phyloP scores from a whole-genome alignment of 148 eudicot species.

The Pharnaceum exiguum region DNA sequence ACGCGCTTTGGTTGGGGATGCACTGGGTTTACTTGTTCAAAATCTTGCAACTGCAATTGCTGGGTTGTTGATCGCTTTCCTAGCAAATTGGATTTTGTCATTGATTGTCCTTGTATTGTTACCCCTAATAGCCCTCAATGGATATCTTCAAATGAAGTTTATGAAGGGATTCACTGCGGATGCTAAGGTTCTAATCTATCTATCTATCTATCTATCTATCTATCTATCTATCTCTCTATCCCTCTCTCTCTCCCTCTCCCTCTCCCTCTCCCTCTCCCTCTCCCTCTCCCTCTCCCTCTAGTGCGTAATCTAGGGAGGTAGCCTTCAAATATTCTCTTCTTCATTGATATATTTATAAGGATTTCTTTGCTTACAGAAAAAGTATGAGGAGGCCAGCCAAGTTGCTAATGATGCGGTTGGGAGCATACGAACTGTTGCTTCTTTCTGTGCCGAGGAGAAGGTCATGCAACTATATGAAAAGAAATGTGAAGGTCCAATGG shows the following conservation, averaged over 20 bases:
- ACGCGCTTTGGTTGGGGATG: slow-evolving; percentile 70
- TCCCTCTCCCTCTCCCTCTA: too few relatives aligned
- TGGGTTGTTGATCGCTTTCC: slow-evolving; percentile 61
- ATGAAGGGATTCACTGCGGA: slow-evolving; percentile 69
- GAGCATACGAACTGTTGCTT: slow-evolving; percentile 67
- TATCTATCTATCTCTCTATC: not conserved
- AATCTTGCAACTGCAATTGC: slow-evolving; percentile 47
- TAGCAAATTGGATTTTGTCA: slow-evolving; percentile 72
- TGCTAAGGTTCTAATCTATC: slow-evolving; percentile 49
- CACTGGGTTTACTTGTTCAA: slow-evolving; percentile 65
- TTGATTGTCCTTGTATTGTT: slow-evolving; percentile 57
- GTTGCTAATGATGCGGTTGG: slow-evolving; percentile 74
- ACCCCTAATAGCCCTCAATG: slow-evolving; percentile 59
- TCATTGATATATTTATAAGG: too few relatives aligned
- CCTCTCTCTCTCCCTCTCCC: not conserved
- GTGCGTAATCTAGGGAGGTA: too few relatives aligned
- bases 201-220: not conserved
- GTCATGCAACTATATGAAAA: slow-evolving; percentile 42
- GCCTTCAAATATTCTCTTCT: too few relatives aligned
- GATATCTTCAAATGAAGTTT: slow-evolving; percentile 55
- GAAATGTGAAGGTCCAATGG: slow-evolving; percentile 48
- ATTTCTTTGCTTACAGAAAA: slow-evolving; percentile 25
- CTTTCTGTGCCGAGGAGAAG: slow-evolving; percentile 62
- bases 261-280: too few relatives aligned
- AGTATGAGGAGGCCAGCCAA: slow-evolving; percentile 76